phyloP scores from a whole-genome alignment of 106 monocot species.

The Ottelia alismoides region DNA sequence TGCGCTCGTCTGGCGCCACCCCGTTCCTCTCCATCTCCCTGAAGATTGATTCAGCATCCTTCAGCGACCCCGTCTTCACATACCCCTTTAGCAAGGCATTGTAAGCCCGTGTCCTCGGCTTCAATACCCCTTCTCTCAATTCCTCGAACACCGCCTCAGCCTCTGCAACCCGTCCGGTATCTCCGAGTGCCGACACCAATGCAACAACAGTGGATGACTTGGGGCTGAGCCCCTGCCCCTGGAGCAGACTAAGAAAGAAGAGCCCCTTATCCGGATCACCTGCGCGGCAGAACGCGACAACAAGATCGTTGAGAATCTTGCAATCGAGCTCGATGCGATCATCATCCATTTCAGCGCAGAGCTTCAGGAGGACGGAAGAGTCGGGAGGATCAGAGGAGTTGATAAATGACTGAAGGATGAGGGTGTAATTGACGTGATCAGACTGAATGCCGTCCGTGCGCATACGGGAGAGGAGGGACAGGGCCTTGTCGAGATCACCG shows the following conservation, averaged over 20 bases:
- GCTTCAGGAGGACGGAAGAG: constrained; percentile 22
- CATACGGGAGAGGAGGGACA: constrained; percentile 33
- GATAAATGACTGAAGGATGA: constrained; percentile 47
- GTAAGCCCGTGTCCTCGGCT: constrained; percentile 66
- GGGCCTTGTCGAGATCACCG: constrained; percentile 31
- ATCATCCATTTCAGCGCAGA: constrained; percentile 9
- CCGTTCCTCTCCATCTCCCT: constrained; percentile 55
- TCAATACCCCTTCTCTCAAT: constrained; percentile 46
- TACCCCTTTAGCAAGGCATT: constrained; percentile 65
- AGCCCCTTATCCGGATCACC: constrained; percentile 43
- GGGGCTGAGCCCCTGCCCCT: constrained; percentile 64
- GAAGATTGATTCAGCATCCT: constrained; percentile 49
- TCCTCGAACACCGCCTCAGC: constrained; percentile 77
- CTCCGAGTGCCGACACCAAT: constrained; percentile 35
- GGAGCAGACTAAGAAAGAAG: constrained; percentile 30
- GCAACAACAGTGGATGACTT: constrained; percentile 19
- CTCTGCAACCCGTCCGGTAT: constrained; percentile 32
- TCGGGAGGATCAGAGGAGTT: constrained; percentile 41
- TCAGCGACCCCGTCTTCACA: constrained; percentile 47
- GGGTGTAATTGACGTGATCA: constrained; percentile 50
- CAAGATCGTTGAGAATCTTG: constrained; percentile 31
- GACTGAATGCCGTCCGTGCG: constrained; percentile 35
- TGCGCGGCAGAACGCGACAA: constrained; percentile 42
- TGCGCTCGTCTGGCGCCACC: constrained; percentile 53
- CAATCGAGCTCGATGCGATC: constrained; percentile 30